These are phyloP conservation scores for Albizia julibrissin DNA, from an alignment of 306 rosid species.

Conservation along the genomic window DNA sequence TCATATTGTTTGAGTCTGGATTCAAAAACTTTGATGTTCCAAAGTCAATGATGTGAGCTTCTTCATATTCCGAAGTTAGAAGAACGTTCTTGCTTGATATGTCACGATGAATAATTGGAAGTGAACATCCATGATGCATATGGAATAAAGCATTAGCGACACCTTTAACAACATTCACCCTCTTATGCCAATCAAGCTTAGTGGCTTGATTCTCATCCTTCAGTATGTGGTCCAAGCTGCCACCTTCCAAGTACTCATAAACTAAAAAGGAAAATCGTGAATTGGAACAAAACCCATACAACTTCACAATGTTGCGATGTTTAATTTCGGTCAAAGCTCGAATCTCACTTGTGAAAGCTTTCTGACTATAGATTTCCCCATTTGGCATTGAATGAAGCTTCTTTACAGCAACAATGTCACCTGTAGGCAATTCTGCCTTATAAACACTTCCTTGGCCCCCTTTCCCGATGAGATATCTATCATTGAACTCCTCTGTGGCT, in stretches of 20 bases:
- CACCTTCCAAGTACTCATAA: not conserved
- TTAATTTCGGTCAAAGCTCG: not conserved
- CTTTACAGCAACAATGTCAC: conserved; percentile 27
- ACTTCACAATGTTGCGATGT: not conserved
- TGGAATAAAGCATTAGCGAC: conserved; percentile 1
- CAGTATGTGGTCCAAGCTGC: not conserved
- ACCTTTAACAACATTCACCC: not conserved
- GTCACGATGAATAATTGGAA: not conserved
- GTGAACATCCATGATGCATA: not conserved
- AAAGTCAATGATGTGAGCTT: not conserved
- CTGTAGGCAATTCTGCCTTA: conserved; percentile 8
- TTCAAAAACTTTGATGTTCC: not conserved
- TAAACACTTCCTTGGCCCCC: conserved; percentile 28
- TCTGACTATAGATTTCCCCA: not conserved
- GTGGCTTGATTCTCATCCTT: not conserved
- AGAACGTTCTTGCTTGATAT: conserved; percentile 8
- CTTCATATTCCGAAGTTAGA: not conserved
- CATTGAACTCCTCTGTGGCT: not conserved
- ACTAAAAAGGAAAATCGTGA: not conserved
- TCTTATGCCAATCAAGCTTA: not conserved
- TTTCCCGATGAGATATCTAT: not conserved
- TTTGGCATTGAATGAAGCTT: not conserved
- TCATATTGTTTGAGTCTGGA: not conserved
- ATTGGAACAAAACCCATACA: not conserved
- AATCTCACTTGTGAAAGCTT: conserved; percentile 5